Percentiles rank a stretch among this genome's conserved stretches.
Evolutionary conservation across 1,284 basidiomycete species (phyloP).

Genomic region (Coriolopsis trogii): DNA sequence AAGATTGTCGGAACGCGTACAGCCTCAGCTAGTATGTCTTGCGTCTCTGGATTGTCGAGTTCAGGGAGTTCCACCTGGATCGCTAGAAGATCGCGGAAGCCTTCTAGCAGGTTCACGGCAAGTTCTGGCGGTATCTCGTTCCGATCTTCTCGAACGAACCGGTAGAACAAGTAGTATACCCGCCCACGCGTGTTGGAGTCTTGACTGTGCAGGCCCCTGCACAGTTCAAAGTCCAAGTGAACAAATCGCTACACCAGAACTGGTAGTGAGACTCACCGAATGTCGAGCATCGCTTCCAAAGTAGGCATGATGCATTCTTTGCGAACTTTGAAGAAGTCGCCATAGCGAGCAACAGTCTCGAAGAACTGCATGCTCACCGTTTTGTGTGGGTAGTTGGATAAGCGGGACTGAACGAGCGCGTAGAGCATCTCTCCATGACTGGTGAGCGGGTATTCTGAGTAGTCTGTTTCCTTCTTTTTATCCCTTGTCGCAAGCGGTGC

Average conservation of each 20-base stretch:
- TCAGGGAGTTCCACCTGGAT: constrained; percentile 71
- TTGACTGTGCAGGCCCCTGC: constrained; percentile 88
- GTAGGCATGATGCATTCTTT: constrained; percentile 86
- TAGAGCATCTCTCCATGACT: constrained; percentile 90
- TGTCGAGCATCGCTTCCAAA: constrained; percentile 88
- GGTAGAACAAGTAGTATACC: constrained; percentile 91
- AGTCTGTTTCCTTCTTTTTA: constrained; percentile 71
- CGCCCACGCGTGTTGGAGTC: constrained; percentile 77
- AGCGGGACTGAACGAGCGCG: constrained; percentile 81
- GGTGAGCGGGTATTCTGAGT: constrained; percentile 86
- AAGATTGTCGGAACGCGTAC: constrained; percentile 76
- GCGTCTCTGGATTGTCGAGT: constrained; percentile 59
- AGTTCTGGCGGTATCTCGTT: constrained; percentile 81
- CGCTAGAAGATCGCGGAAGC: constrained; percentile 72
- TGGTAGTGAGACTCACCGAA: constrained; percentile 52
- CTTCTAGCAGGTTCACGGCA: constrained; percentile 71
- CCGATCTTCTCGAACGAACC: constrained; percentile 87
- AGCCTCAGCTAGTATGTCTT: constrained; percentile 80
- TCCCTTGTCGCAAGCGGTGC: constrained; percentile 73
- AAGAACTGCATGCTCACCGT: constrained; percentile 94
- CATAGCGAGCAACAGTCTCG: constrained; percentile 90
- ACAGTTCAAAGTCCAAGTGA: constrained; percentile 7
- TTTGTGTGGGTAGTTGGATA: constrained; percentile 85
- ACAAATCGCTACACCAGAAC: no score
- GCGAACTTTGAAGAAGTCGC: constrained; percentile 95